A percentile compares a stretch with the other conserved stretches of the same genome.
Conservation (phyloP, 108 stramenopile species). For the Mediolabrus comicus region DNA sequence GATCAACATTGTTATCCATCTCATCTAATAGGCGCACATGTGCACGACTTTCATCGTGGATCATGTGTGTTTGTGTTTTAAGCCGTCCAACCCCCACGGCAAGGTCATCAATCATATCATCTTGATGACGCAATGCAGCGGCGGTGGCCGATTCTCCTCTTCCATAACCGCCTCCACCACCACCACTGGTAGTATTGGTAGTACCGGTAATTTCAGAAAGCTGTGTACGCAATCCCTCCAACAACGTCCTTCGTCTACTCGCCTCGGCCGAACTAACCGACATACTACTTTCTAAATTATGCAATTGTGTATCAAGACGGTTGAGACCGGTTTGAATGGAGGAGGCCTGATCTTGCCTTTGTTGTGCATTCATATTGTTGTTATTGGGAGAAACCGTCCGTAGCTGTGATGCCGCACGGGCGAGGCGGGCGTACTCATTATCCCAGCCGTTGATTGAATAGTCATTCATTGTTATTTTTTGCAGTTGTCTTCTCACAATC, state of each 20-base stretch:
- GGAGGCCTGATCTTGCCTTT: conserved; percentile 31
- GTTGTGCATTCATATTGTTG: conserved; percentile 14
- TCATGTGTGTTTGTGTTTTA: conserved; percentile 76
- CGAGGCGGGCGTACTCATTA: conserved; percentile 84
- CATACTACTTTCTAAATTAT: conserved; percentile 20
- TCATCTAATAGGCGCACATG: conserved; percentile 85
- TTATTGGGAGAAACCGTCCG: conserved; percentile 46
- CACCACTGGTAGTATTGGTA: background rate
- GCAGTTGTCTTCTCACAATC: too few species aligned
- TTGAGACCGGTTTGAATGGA: conserved; percentile 43
- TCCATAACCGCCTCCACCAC: conserved; percentile 9
- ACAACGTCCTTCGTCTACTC: conserved; percentile 23
- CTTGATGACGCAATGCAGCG: conserved; percentile 77
- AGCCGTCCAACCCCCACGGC: conserved; percentile 84
- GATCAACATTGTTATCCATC: conserved; percentile 87
- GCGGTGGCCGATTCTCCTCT: conserved; percentile 27
- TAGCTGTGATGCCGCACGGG: conserved; percentile 76
- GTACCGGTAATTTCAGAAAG: background rate
- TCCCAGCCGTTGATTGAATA: conserved; percentile 59
- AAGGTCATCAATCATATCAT: conserved; percentile 90
- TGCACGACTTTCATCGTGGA: conserved; percentile 84
- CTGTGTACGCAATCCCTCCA: conserved; percentile 39
- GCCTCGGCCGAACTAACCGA: conserved; percentile 34
- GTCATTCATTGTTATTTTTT: background rate
- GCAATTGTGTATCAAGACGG: conserved; percentile 39